Conservation (phyloP, 148 eudicot species). For the Chenopodium formosanum region DNA sequence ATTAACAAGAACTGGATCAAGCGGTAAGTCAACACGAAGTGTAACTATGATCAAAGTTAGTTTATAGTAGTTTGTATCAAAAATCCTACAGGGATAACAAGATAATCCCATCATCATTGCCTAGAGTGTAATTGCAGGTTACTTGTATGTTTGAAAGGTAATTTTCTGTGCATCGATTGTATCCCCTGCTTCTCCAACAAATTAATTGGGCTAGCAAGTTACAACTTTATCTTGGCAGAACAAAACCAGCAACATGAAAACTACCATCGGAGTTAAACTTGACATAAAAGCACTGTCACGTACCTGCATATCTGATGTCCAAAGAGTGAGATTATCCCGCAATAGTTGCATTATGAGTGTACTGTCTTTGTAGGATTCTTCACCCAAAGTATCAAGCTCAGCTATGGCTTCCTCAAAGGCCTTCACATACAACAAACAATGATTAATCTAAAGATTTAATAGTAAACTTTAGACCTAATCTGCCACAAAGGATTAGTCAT, state of each 20-base stretch:
- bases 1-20: too few species aligned
- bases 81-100: background rate
- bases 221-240: background rate
- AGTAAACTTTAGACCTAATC: background rate
- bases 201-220: background rate
- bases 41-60: background rate
- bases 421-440: conserved; percentile 19
- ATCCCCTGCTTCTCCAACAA: background rate
- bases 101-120: background rate
- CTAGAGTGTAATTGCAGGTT: background rate
- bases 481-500: background rate
- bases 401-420: conserved; percentile 72
- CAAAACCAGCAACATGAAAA: background rate
- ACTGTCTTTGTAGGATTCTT: conserved; percentile 63
- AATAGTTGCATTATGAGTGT: conserved; percentile 69
- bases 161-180: background rate
- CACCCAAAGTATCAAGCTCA: conserved; percentile 60
- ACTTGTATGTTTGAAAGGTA: too few species aligned
- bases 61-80: background rate
- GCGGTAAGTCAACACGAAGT: background rate
- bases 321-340: conserved; percentile 65
- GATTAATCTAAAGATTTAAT: background rate
- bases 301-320: conserved; percentile 63
- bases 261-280: background rate
- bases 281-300: background rate